These are phyloP conservation scores for Pseudodiploospora longispora DNA, from an alignment of 2,329 filamentous ascomycete species.

Conservation along the genomic window DNA sequence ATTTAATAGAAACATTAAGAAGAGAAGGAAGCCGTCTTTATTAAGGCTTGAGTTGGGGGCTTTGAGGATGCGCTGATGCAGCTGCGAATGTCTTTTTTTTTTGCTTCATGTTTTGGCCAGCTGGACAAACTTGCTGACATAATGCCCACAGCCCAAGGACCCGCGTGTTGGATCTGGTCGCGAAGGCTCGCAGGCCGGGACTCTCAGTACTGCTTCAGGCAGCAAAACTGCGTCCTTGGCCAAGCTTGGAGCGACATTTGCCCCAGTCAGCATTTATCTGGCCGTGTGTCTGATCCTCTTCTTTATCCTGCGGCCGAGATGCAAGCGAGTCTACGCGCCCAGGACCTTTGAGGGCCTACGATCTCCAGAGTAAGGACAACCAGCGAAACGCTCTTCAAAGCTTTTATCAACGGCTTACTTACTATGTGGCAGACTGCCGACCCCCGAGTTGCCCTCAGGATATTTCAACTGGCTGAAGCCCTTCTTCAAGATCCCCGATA, in stretches of 20 bases:
- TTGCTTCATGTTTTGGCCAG: neutral
- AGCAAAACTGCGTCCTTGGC: constrained; percentile 27
- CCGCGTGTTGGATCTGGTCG: constrained; percentile 27
- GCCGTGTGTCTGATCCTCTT: constrained; percentile 43
- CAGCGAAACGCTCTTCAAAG: neutral
- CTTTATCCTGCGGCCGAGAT: constrained; percentile 36
- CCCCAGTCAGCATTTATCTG: constrained; percentile 45
- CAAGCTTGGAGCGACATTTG: constrained; percentile 40
- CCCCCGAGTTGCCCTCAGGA: constrained; percentile 50
- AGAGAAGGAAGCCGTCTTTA: neutral
- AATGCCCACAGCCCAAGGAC: constrained; percentile 14
- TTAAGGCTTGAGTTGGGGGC: neutral
- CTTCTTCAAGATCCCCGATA: constrained; percentile 64
- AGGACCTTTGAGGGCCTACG: constrained; percentile 42
- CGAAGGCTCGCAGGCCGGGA: constrained; percentile 24
- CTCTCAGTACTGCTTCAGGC: constrained; percentile 22
- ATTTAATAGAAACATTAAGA: too few species aligned
- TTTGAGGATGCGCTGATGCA: neutral
- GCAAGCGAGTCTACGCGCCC: constrained; percentile 47
- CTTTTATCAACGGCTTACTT: neutral
- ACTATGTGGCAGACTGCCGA: constrained; percentile 41
- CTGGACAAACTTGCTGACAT: too few species aligned
- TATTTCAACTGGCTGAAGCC: constrained; percentile 59
- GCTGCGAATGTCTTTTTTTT: neutral
- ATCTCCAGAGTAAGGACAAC: constrained; percentile 27